Conservation (phyloP, 1,284 basidiomycete species). For the Takashimella koratensis region DNA sequence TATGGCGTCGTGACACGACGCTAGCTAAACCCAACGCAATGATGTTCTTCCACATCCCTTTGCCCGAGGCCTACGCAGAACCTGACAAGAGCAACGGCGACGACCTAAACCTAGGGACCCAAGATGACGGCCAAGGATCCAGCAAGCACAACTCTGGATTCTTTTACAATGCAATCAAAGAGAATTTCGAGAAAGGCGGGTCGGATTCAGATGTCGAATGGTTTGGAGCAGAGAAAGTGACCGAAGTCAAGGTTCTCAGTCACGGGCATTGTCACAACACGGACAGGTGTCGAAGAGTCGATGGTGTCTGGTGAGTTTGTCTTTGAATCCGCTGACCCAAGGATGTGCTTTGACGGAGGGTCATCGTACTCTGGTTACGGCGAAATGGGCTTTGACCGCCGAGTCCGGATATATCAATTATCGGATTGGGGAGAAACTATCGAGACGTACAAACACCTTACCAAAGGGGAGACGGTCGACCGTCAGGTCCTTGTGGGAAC, state of each 20-base stretch:
- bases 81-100: conserved; percentile 7
- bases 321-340: neutral
- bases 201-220: conserved; percentile 33
- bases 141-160: conserved; percentile 73
- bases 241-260: conserved; percentile 58
- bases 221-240: conserved; percentile 20
- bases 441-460: conserved; percentile 80
- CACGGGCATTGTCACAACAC: conserved; percentile 85
- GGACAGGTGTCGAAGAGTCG: conserved; percentile 78
- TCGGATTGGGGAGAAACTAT: conserved; percentile 86
- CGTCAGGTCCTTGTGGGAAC: conserved; percentile 46
- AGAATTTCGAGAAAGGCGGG: conserved; percentile 55
- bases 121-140: conserved; percentile 55
- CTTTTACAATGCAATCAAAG: conserved; percentile 70
- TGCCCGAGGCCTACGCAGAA: conserved; percentile 56
- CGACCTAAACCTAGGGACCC: conserved; percentile 64
- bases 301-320: conserved; percentile 67
- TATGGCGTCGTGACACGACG: conserved; percentile 56
- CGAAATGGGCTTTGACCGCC: conserved; percentile 75
- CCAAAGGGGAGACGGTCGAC: conserved; percentile 67
- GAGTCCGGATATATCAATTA: conserved; percentile 79
- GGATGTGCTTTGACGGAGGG: conserved; percentile 86
- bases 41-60: conserved; percentile 93
- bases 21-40: conserved; percentile 85
- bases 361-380: conserved; percentile 85